Conservation (phyloP, 768 basidiomycete species). For the Strobilomyces confusus region DNA sequence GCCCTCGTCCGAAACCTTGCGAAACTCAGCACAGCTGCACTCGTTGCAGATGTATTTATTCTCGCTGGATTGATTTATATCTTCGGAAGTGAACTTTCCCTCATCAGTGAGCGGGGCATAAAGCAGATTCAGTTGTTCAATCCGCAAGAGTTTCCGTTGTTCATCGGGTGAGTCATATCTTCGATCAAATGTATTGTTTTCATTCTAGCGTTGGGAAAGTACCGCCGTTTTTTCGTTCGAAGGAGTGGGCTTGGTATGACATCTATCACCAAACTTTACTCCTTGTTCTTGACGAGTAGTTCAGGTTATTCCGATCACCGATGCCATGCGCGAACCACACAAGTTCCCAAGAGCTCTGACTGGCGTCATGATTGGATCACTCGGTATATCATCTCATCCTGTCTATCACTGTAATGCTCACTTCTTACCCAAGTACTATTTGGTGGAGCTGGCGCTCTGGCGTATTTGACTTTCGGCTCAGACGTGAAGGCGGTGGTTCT, state of each 20-base stretch:
- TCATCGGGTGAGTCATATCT: conserved; percentile 69
- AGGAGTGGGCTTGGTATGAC: conserved; percentile 83
- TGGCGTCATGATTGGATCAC: conserved; percentile 86
- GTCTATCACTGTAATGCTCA: conserved; percentile 3
- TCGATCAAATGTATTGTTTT: not conserved
- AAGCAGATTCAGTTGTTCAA: conserved; percentile 88
- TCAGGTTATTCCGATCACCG: conserved; percentile 93
- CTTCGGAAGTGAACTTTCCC: conserved; percentile 75
- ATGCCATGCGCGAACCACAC: conserved; percentile 92
- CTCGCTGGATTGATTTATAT: conserved; percentile 83
- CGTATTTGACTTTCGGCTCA: conserved; percentile 85
- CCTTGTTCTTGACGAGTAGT: conserved; percentile 1
- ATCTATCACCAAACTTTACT: not conserved
- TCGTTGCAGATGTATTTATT: conserved; percentile 94
- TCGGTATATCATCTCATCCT: conserved; percentile 38
- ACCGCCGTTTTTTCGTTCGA: conserved; percentile 99
- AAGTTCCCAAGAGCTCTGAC: conserved; percentile 88
- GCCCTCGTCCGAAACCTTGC: conserved; percentile 91
- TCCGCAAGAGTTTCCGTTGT: conserved; percentile 79
- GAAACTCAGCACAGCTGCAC: conserved; percentile 86
- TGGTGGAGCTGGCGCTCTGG: conserved; percentile 81
- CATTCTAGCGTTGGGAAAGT: conserved; percentile 35
- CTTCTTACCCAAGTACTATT: conserved; percentile 57
- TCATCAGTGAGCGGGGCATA: conserved; percentile 65
- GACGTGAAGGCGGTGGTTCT: conserved; percentile 91